phyloP scores from a whole-genome alignment of 306 rosid genomes.

The Casuarina glauca region DNA sequence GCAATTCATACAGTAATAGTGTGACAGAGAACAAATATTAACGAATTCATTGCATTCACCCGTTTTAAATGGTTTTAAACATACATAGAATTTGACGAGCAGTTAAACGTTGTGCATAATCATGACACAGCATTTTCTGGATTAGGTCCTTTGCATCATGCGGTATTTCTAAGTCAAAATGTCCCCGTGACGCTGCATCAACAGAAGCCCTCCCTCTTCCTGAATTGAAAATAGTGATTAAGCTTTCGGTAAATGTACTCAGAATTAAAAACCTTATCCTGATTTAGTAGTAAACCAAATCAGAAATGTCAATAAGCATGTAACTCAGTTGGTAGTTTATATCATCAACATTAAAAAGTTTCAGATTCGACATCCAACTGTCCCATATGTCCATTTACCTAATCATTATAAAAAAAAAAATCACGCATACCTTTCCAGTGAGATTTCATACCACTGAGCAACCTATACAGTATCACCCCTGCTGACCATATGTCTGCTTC shows the following conservation, averaged over 20 bases:
- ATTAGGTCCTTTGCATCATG: conserved; percentile 79
- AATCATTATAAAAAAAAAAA: not conserved
- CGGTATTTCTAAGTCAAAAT: conserved; percentile 87
- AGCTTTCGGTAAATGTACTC: conserved; percentile 33
- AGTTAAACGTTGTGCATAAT: conserved; percentile 70
- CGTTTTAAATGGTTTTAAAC: conserved; percentile 23
- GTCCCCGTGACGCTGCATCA: conserved; percentile 89
- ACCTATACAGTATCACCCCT: conserved; percentile 79
- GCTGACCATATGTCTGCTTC: conserved; percentile 98
- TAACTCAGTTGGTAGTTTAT: no score
- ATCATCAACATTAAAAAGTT: no score
- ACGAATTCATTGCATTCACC: no score
- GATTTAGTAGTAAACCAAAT: no score
- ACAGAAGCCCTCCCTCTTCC: conserved; percentile 91
- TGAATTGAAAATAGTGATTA: conserved; percentile 44
- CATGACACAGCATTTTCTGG: conserved; percentile 78
- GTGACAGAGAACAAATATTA: no score
- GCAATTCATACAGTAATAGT: not conserved
- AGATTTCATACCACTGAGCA: conserved; percentile 91
- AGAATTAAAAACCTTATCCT: conserved; percentile 13
- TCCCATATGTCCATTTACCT: no score
- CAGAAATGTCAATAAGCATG: no score
- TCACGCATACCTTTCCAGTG: conserved; percentile 78
- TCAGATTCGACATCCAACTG: no score
- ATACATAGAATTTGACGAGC: conserved; percentile 92